Conservation (phyloP, 1,284 basidiomycete genomes). For the Ustilago cynodontis region DNA sequence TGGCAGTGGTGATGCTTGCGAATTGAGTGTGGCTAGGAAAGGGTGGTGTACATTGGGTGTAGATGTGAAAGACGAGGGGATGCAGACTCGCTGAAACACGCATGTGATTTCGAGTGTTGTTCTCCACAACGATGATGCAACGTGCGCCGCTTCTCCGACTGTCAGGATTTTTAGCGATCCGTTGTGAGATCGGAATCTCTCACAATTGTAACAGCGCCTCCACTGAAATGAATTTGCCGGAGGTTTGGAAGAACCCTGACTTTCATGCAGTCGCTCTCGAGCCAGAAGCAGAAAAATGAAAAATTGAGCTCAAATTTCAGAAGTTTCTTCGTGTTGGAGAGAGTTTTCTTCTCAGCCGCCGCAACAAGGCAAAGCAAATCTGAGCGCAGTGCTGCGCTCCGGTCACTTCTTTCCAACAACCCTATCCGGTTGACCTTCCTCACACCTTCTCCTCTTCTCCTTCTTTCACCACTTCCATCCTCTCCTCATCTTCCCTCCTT, state of each 20-base stretch:
- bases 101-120: conserved; percentile 16
- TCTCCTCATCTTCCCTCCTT: neutral
- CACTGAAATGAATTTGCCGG: conserved; percentile 5
- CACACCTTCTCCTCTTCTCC: conserved; percentile 1
- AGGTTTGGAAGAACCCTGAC: conserved; percentile 12
- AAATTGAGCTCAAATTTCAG: conserved; percentile 7
- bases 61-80: neutral
- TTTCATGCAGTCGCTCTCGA: neutral
- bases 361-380: neutral
- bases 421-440: neutral
- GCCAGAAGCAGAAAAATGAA: neutral
- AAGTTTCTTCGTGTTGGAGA: conserved; percentile 8
- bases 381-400: neutral
- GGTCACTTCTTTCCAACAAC: neutral
- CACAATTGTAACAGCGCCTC: neutral
- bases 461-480: neutral
- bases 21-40: too few species aligned
- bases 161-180: neutral
- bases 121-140: conserved; percentile 10
- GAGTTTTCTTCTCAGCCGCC: conserved; percentile 3
- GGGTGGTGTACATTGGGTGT: neutral
- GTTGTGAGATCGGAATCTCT: conserved; percentile 12
- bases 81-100: neutral
- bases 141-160: conserved; percentile 8
- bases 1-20: too few species aligned